Evolutionary conservation across 75 land plant genomes (phyloP).

Genomic region (Cryptomeria japonica): DNA sequence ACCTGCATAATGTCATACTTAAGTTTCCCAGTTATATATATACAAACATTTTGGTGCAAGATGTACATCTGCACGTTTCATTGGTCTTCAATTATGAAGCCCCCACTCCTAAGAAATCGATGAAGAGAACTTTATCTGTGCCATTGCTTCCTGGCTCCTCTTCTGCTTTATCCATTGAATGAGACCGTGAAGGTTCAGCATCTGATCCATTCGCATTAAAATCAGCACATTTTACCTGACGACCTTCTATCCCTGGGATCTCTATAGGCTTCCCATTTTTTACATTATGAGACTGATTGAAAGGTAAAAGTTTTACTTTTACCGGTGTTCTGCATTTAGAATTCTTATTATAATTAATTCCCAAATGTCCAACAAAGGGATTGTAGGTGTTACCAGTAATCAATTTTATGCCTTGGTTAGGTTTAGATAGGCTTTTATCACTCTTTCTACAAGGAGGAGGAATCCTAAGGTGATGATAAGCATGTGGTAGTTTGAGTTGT

Average conservation of each 20-base stretch:
- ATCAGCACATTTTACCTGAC: background rate
- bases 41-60: no score
- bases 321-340: background rate
- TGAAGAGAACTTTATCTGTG: conserved; percentile 21
- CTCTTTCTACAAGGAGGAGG: background rate
- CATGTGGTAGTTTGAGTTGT: background rate
- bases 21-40: no score
- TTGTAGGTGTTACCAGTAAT: background rate
- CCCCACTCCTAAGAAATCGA: conserved; percentile 46
- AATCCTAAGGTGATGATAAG: background rate
- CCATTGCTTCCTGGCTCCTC: background rate
- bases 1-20: no score
- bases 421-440: background rate
- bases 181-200: background rate
- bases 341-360: background rate
- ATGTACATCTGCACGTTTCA: background rate
- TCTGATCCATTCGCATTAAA: background rate
- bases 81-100: conserved; percentile 11
- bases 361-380: background rate
- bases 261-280: background rate
- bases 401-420: background rate
- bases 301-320: background rate
- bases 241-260: no score
- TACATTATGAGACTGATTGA: conserved; percentile 1
- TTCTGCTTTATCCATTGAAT: background rate